Percentiles rank a stretch among this genome's conserved stretches.
phyloP scores from a whole-genome alignment of 2,329 filamentous ascomycete species.

The Talaromyces sp. region DNA sequence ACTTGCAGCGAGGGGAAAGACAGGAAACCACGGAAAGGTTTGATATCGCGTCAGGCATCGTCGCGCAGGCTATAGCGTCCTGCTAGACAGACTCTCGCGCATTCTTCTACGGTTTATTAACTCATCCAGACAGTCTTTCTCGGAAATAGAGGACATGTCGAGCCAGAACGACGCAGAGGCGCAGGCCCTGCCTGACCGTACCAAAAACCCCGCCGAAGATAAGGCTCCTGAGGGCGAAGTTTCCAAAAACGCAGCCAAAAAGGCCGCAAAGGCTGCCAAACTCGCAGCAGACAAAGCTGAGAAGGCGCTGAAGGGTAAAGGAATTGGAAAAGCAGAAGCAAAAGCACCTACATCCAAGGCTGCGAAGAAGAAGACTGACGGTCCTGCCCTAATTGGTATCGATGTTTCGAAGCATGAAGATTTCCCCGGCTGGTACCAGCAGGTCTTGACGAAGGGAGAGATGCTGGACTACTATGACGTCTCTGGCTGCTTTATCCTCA shows the following conservation, averaged over 20 bases:
- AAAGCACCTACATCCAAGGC: slow-evolving; percentile 38
- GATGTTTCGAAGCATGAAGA: slow-evolving; percentile 79
- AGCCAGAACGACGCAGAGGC: slow-evolving; percentile 15
- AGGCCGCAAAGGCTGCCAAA: slow-evolving; percentile 44
- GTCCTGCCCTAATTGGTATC: slow-evolving; percentile 72
- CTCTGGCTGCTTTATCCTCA: slow-evolving; percentile 93
- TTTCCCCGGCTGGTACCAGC: slow-evolving; percentile 94
- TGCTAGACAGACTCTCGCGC: not conserved
- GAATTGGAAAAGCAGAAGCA: slow-evolving; percentile 38
- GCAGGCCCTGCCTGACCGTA: slow-evolving; percentile 35
- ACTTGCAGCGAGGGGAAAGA: slow-evolving; percentile 27
- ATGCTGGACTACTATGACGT: slow-evolving; percentile 99
- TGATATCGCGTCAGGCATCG: not conserved
- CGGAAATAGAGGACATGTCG: slow-evolving; percentile 8
- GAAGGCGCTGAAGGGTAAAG: slow-evolving; percentile 28
- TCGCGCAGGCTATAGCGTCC: slow-evolving; percentile 1
- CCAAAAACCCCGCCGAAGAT: slow-evolving; percentile 29
- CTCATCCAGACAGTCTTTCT: not conserved
- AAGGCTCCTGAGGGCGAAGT: slow-evolving; percentile 26
- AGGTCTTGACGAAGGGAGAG: slow-evolving; percentile 92
- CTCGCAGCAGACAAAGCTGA: slow-evolving; percentile 37
- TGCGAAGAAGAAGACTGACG: slow-evolving; percentile 52
- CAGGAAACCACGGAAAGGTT: not conserved
- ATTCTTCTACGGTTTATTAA: not conserved
- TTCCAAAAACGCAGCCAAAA: slow-evolving; percentile 42